Conservation (phyloP, 1,284 basidiomycete species). For the Boletus austroedulis region DNA sequence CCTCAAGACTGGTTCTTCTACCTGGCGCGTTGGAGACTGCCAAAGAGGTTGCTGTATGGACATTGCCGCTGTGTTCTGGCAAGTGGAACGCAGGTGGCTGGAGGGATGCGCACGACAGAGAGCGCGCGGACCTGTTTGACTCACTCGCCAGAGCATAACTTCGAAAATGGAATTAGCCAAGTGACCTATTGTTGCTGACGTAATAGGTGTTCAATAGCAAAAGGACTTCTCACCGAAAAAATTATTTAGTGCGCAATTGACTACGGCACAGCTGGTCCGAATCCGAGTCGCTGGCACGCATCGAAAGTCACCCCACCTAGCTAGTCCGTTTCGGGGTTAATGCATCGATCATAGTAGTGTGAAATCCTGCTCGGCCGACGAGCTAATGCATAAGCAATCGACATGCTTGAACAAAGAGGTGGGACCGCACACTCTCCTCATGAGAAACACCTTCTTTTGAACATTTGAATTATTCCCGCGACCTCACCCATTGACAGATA, state of each 20-base stretch:
- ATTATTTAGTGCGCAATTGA: background rate
- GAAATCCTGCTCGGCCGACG: background rate
- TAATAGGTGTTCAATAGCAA: slow-evolving; percentile 16
- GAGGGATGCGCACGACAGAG: slow-evolving; percentile 6
- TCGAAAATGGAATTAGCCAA: slow-evolving; percentile 8
- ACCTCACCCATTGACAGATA: background rate
- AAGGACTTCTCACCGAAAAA: background rate
- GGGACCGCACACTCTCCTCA: slow-evolving; percentile 3
- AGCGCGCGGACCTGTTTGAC: slow-evolving; percentile 8
- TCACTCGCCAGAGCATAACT: slow-evolving; percentile 28
- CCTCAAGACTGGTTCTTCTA: slow-evolving; percentile 67
- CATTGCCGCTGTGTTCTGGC: slow-evolving; percentile 29
- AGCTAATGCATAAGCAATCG: background rate
- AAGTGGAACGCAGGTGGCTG: slow-evolving; percentile 9
- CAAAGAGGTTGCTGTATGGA: slow-evolving; percentile 52
- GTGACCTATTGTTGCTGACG: slow-evolving; percentile 17
- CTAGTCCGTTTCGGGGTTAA: background rate
- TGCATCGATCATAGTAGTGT: background rate
- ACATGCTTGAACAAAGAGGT: too few relatives aligned
- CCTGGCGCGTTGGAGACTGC: slow-evolving; percentile 48
- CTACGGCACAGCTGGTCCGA: too few relatives aligned
- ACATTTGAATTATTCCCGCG: slow-evolving; percentile 4
- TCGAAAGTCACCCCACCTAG: background rate
- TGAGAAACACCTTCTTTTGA: slow-evolving; percentile 11
- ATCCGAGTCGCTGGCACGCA: background rate